Evolutionary conservation across 1,284 basidiomycete species (phyloP).

Genomic region (Laetiporus sulphureus): DNA sequence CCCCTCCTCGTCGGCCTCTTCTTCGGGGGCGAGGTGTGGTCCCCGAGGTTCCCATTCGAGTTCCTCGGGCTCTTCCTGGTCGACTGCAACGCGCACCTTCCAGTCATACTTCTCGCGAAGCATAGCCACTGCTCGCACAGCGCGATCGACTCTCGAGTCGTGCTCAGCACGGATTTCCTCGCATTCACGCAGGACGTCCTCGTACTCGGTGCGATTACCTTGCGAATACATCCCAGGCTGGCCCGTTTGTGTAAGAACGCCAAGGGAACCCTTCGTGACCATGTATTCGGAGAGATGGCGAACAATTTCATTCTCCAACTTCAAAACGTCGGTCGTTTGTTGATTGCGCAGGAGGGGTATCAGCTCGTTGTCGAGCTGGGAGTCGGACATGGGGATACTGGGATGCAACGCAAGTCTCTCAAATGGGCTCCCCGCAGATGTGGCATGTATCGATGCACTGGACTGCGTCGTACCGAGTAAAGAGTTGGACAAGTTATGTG

Average conservation of each 20-base stretch:
- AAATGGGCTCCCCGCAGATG: slow-evolving; percentile 35
- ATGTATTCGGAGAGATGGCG: slow-evolving; percentile 61
- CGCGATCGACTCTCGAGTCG: slow-evolving; percentile 64
- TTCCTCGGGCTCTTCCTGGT: slow-evolving; percentile 70
- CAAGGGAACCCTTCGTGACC: slow-evolving; percentile 51
- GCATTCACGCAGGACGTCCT: slow-evolving; percentile 61
- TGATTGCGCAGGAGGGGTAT: slow-evolving; percentile 67
- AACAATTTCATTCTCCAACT: slow-evolving; percentile 61
- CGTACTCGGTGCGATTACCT: slow-evolving; percentile 33
- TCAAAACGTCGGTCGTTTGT: slow-evolving; percentile 67
- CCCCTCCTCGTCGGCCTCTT: slow-evolving; percentile 8
- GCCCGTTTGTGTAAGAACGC: slow-evolving; percentile 25
- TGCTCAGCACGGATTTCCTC: slow-evolving; percentile 58
- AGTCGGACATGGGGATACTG: slow-evolving; percentile 44
- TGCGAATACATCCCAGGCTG: slow-evolving; percentile 9
- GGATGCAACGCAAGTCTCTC: slow-evolving; percentile 66
- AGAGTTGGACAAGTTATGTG: slow-evolving; percentile 61
- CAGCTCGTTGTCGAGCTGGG: slow-evolving; percentile 63
- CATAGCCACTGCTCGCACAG: slow-evolving; percentile 64
- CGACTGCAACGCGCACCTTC: slow-evolving; percentile 65
- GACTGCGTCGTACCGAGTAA: slow-evolving; percentile 35
- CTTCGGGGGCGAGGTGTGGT: slow-evolving; percentile 13
- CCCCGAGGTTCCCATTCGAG: slow-evolving; percentile 55
- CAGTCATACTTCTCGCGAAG: slow-evolving; percentile 72
- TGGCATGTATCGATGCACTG: slow-evolving; percentile 10